Evolutionary conservation across 768 basidiomycete species (phyloP).

Genomic region (Serendipita sp.): DNA sequence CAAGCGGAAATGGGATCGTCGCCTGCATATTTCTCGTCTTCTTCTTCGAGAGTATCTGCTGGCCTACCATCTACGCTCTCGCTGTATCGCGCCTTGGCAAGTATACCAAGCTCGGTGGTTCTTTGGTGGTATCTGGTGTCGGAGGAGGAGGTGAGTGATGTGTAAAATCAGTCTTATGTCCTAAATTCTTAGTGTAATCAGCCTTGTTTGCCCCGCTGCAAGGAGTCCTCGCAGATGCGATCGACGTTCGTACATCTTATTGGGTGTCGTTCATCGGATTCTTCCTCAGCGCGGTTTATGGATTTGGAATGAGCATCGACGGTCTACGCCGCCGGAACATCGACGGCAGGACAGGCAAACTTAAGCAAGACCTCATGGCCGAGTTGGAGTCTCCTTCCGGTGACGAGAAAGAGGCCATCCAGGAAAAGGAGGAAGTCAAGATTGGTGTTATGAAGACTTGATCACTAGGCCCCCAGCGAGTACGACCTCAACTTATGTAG

Average conservation of each 20-base stretch:
- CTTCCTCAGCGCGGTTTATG: conserved; percentile 7
- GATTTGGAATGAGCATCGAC: conserved; percentile 12
- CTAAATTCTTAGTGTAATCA: not conserved
- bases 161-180: not conserved
- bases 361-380: no score
- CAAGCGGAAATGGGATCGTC: conserved; percentile 39
- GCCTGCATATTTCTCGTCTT: conserved; percentile 48
- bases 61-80: conserved; percentile 14
- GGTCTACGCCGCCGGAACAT: conserved; percentile 9
- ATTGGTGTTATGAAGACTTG: no score
- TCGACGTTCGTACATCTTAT: conserved; percentile 6
- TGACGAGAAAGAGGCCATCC: no score
- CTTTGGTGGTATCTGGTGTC: conserved; percentile 11
- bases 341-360: conserved; percentile 8
- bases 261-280: conserved; percentile 11
- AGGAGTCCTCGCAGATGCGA: conserved; percentile 9
- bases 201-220: conserved; percentile 11
- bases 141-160: conserved; percentile 7
- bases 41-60: conserved; percentile 66
- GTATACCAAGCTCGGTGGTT: conserved; percentile 17
- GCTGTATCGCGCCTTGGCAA: conserved; percentile 21
- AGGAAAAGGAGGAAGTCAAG: no score
- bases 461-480: no score
- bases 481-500: no score
- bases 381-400: no score